Base-by-base conservation (phyloP, 495 filamentous ascomycete species). In the Mycothermus thermophilus region DNA sequence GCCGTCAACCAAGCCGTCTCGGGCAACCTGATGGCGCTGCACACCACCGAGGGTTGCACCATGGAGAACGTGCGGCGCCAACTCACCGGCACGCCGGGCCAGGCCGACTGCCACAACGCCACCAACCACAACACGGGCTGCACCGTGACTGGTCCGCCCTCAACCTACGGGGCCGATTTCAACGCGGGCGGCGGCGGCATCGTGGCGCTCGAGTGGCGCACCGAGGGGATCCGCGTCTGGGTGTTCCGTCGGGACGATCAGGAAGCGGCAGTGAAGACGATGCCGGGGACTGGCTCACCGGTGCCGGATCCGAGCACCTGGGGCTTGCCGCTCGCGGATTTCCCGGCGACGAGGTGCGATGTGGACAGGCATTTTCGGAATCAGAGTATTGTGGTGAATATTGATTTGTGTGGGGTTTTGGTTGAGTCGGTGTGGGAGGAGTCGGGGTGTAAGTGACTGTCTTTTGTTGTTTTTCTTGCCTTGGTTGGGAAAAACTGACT, bases 331-430 rank as follows among this genome's bases (percentile, higher is more conserved):
- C 42, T 62, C 1, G 75, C 74, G 2, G 65, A 65, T 34, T 83
- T 80, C 52, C 57, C 62, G 0, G 68, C 66, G 20, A 61, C 58
- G 7, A 45, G 51, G 24, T 84, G 79, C 50, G 63, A 80, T 40
- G 67, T 83, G 24, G 55, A 62, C 21, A 54, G 52, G 8, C 67
- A 76, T 40, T 83, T 84, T 48, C 59, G 48, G 18, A 67, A 78
- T 35, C 60, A 77, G 50, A 71, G 70, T 46, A 78, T 84, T 40
- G 67, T 81, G 40, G 72, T 77, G 27, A 74, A 82, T 42, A 76
- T 73, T 24, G 71, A 77, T 39, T 68, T 84, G 41, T 83, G 77
- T 47, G 78, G 80, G 3, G 63, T 71, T 36, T 76, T 74, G 64
- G 76, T 76, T 5, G 68, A 72, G 22, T 41, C 40, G 1, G 59